These are phyloP conservation scores for Umbelopsis ramanniana DNA, from an alignment of 192 early-diverging fungal genomes.

Conservation along the genomic window DNA sequence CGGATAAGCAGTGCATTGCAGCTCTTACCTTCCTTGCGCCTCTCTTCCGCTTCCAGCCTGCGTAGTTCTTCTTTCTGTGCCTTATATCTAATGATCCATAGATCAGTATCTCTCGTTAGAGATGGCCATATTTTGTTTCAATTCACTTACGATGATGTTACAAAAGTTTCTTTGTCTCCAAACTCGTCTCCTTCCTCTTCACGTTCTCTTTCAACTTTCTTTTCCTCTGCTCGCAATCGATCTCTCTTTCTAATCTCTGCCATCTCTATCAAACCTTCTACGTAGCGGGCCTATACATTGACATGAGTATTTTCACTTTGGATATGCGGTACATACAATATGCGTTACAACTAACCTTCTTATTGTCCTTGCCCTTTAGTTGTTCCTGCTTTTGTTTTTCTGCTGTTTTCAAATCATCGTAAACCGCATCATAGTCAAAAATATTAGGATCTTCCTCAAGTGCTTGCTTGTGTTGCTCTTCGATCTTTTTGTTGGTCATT, in stretches of 20 bases:
- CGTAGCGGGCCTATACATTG: conserved; percentile 66
- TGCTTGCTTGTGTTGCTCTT: conserved; percentile 62
- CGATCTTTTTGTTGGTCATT: conserved; percentile 36
- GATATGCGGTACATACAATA: neutral
- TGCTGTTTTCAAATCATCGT: conserved; percentile 69
- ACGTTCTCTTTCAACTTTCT: conserved; percentile 71
- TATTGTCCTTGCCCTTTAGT: conserved; percentile 43
- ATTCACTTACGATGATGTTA: conserved; percentile 70
- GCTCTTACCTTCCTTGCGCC: conserved; percentile 52
- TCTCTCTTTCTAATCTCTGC: conserved; percentile 74
- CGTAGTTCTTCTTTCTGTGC: conserved; percentile 66
- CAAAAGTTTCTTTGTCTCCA: conserved; percentile 79
- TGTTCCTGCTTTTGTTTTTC: conserved; percentile 56
- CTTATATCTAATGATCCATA: conserved; percentile 40
- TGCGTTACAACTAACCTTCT: conserved; percentile 41
- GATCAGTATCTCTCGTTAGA: neutral
- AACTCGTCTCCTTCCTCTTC: conserved; percentile 74
- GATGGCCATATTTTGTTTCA: neutral
- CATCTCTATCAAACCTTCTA: conserved; percentile 61
- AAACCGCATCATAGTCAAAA: conserved; percentile 81
- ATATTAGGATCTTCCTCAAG: conserved; percentile 70
- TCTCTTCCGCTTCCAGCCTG: conserved; percentile 63
- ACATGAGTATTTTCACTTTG: conserved; percentile 38
- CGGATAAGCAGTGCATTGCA: no score
- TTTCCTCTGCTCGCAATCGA: conserved; percentile 67